phyloP scores from a whole-genome alignment of 2,329 filamentous ascomycete species.

The Mycosphaerella sp. region DNA sequence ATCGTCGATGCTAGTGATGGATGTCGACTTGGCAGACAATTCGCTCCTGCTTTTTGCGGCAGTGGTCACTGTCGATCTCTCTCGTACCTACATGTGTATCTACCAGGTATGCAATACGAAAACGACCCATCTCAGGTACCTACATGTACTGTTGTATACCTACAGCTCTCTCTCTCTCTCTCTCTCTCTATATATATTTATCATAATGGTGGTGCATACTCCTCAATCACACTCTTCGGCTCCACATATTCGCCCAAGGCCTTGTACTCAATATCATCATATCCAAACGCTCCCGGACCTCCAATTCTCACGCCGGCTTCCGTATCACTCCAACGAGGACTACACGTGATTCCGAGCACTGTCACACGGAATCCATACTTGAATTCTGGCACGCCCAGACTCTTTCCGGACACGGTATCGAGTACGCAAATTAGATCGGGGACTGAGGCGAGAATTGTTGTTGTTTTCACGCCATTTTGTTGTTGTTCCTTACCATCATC shows the following conservation, averaged over 20 bases:
- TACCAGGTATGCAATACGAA: too few relatives aligned
- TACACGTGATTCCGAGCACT: conserved; percentile 50
- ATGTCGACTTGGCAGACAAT: too few relatives aligned
- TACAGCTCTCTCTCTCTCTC: too few relatives aligned
- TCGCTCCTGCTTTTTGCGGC: too few relatives aligned
- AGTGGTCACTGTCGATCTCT: too few relatives aligned
- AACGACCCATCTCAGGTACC: too few relatives aligned
- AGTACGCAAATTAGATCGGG: conserved; percentile 47
- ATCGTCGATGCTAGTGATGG: too few relatives aligned
- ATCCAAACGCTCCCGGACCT: conserved; percentile 46
- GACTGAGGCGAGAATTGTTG: conserved; percentile 42
- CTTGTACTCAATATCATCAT: conserved; percentile 46
- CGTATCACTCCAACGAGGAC: conserved; percentile 49
- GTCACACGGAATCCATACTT: conserved; percentile 48
- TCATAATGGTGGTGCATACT: conserved; percentile 32
- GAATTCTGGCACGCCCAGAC: conserved; percentile 50
- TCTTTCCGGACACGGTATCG: conserved; percentile 45
- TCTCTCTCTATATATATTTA: neutral
- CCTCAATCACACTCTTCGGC: conserved; percentile 49
- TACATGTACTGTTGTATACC: too few relatives aligned
- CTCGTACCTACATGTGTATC: too few relatives aligned
- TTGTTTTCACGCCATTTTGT: too few relatives aligned
- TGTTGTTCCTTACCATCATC: conserved; percentile 30
- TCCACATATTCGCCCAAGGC: conserved; percentile 48
- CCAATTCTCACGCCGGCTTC: conserved; percentile 45